phyloP scores from a whole-genome alignment of 352 stramenopile genomes.

The Albugo laibachii region DNA sequence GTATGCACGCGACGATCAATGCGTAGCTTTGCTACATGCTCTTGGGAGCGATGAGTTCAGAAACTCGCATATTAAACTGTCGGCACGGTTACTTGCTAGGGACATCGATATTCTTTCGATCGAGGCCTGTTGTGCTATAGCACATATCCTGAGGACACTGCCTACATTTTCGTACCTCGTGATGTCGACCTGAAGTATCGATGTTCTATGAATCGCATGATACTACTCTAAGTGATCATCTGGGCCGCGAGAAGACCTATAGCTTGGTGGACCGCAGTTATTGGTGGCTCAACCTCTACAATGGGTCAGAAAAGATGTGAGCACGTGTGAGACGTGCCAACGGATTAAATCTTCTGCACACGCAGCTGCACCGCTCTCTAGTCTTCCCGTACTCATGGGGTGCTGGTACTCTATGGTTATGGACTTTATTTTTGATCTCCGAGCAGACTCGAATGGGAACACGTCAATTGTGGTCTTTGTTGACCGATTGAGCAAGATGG shows the following conservation, averaged over 20 bases:
- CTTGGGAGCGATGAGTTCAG: not conserved
- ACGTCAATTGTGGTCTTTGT: constrained; percentile 12
- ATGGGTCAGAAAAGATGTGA: not conserved
- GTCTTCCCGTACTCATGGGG: constrained; percentile 2
- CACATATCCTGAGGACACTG: not conserved
- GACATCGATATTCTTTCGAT: not conserved
- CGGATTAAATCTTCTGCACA: not conserved
- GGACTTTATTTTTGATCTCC: constrained; percentile 9
- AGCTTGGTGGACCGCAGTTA: not conserved
- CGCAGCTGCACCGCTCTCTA: constrained; percentile 1
- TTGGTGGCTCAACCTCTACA: constrained; percentile 1
- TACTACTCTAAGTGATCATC: not conserved
- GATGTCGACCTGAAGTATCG: not conserved
- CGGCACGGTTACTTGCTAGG: not conserved
- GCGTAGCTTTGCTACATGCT: not conserved
- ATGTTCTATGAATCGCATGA: constrained; percentile 1
- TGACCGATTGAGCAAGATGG: constrained; percentile 14
- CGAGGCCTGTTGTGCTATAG: not conserved
- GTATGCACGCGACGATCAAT: not conserved
- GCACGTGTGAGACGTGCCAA: constrained; percentile 2
- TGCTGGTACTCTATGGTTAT: constrained; percentile 7
- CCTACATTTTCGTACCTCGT: not conserved
- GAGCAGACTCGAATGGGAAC: constrained; percentile 1
- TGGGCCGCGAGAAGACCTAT: constrained; percentile 1
- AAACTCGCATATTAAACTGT: not conserved